These are phyloP conservation scores for Sungouiozyma ichnusensis DNA, from an alignment of 805 yeast genomes.

Conservation along the genomic window DNA sequence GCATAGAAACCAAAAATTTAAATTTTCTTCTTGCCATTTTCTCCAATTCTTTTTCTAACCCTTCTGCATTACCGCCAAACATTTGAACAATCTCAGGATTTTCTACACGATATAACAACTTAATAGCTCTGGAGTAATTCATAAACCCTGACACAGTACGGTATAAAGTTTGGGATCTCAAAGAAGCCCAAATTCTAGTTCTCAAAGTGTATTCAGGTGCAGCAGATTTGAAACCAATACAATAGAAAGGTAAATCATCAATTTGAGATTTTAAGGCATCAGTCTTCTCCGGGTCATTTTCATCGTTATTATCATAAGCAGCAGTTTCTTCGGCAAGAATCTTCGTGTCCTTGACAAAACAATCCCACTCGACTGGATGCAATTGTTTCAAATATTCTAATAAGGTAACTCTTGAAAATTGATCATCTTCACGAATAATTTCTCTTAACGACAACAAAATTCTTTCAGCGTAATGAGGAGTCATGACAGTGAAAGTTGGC, in stretches of 20 bases:
- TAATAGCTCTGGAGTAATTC: constrained; percentile 96
- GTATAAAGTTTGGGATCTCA: constrained; percentile 92
- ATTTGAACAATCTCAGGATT: constrained; percentile 92
- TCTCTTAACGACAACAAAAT: constrained; percentile 87
- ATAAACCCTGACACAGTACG: constrained; percentile 97
- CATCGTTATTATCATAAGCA: constrained; percentile 43
- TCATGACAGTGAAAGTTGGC: constrained; percentile 97
- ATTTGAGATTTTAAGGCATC: constrained; percentile 70
- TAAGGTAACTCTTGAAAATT: constrained; percentile 86
- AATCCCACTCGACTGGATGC: constrained; percentile 96
- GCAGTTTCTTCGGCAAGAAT: constrained; percentile 91
- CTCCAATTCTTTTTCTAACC: constrained; percentile 88
- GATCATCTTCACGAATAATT: constrained; percentile 94
- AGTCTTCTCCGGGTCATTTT: constrained; percentile 43
- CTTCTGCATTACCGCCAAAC: constrained; percentile 98
- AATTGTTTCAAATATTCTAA: constrained; percentile 89
- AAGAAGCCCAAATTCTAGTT: constrained; percentile 97
- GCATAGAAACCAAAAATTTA: constrained; percentile 77
- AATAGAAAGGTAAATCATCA: constrained; percentile 87
- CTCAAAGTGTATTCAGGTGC: constrained; percentile 94
- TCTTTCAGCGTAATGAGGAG: constrained; percentile 95
- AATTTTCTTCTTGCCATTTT: constrained; percentile 80
- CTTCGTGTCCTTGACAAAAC: constrained; percentile 93
- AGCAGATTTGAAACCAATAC: constrained; percentile 95
- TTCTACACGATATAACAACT: constrained; percentile 86